These are phyloP conservation scores for Nicotiana tomentosiformis DNA, from an alignment of 257 asterid genomes.

Conservation along the genomic window DNA sequence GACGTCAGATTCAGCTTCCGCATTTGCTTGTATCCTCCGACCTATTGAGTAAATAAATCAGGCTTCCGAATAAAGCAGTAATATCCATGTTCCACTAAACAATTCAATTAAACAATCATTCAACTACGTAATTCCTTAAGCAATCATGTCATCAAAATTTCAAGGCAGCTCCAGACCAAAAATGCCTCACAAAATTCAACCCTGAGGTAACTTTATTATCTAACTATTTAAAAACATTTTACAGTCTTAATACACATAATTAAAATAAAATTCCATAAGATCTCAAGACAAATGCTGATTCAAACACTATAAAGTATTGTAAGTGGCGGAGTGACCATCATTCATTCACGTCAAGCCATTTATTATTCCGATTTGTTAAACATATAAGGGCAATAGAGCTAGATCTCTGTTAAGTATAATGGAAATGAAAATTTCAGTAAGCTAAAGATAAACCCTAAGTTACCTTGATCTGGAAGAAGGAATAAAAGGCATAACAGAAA, in stretches of 20 bases:
- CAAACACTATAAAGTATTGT: background rate
- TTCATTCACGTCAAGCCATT: no score
- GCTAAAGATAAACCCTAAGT: background rate
- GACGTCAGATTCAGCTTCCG: conserved; percentile 53
- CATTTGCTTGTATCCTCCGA: conserved; percentile 61
- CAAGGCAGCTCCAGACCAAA: background rate
- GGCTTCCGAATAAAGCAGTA: background rate
- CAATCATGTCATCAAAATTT: background rate
- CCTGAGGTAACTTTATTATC: no score
- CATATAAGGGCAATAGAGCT: background rate
- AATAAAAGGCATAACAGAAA: conserved; percentile 59
- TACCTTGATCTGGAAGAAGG: conserved; percentile 84
- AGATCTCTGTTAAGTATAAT: background rate
- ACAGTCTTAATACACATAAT: background rate
- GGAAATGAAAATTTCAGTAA: background rate
- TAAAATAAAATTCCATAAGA: background rate
- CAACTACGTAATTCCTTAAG: background rate
- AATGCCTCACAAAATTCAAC: no score
- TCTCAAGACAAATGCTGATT: background rate
- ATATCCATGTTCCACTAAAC: background rate
- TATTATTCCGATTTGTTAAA: background rate
- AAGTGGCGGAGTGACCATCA: background rate
- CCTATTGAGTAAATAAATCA: conserved; percentile 29
- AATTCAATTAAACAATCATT: background rate
- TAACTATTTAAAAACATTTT: no score